A percentile compares a stretch with the other conserved stretches of the same genome.
Conservation (phyloP, 108 stramenopile species). For the Epithemia pelagica region DNA sequence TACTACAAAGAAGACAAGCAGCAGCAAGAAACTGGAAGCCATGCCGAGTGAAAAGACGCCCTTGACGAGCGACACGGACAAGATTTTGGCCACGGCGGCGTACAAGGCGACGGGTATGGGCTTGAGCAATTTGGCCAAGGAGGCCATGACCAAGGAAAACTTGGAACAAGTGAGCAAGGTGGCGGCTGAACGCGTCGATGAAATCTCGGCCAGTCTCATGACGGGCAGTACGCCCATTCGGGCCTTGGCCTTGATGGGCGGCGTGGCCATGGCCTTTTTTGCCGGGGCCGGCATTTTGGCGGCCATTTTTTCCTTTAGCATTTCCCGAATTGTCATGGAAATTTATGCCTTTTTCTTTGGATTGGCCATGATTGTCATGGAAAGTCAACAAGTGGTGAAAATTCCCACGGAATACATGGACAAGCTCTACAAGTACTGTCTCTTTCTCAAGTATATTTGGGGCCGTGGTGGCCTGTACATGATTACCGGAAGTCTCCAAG, state of each 20-base stretch:
- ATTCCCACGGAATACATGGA: background rate
- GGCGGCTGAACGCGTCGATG: background rate
- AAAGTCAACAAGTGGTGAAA: background rate
- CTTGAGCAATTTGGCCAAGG: background rate
- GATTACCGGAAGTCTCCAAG: slow-evolving; percentile 34
- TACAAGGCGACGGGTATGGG: background rate
- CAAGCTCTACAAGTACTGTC: slow-evolving; percentile 14
- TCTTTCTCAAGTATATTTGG: slow-evolving; percentile 40
- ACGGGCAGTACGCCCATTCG: background rate
- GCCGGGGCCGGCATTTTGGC: background rate
- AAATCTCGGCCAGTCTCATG: background rate
- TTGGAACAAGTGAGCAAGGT: slow-evolving; percentile 1
- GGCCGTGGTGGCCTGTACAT: slow-evolving; percentile 53
- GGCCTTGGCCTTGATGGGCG: background rate
- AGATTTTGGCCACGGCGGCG: background rate
- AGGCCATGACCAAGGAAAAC: background rate
- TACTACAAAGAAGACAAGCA: too few relatives aligned
- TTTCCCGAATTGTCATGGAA: background rate
- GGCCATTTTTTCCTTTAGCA: background rate
- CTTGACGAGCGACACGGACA: background rate
- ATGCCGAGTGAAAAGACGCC: background rate
- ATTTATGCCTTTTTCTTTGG: background rate
- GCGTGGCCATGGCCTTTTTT: background rate
- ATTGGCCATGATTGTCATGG: background rate
- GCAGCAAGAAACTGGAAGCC: too few relatives aligned